Evolutionary conservation across 2,329 filamentous ascomycete genomes (phyloP).

Genomic region (Neofusicoccum ribis): DNA sequence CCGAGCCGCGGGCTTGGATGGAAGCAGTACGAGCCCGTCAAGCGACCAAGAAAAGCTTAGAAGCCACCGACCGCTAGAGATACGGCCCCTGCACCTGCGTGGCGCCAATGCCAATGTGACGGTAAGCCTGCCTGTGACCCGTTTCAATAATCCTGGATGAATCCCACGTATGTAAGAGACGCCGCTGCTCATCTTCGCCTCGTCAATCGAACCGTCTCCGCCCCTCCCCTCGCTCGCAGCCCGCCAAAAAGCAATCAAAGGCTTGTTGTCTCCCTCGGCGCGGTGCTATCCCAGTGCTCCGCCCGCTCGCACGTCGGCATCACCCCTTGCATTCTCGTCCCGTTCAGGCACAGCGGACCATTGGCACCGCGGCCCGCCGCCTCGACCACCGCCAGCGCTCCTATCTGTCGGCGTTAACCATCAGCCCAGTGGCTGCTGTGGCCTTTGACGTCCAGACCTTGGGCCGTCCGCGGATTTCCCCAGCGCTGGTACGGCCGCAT

Average conservation of each 20-base stretch:
- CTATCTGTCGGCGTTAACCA: neutral
- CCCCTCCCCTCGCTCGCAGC: neutral
- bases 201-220: neutral
- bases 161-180: slow-evolving; percentile 18
- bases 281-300: neutral
- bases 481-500: neutral
- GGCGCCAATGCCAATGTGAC: slow-evolving; percentile 12
- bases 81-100: slow-evolving; percentile 14
- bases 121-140: slow-evolving; percentile 12
- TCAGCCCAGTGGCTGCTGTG: neutral
- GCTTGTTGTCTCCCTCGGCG: neutral
- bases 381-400: neutral
- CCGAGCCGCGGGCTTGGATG: slow-evolving; percentile 13
- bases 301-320: neutral
- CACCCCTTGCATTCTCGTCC: neutral
- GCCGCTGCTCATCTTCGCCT: neutral
- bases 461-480: neutral
- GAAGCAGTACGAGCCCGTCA: slow-evolving; percentile 12
- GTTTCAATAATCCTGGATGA: slow-evolving; percentile 14
- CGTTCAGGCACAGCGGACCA: neutral
- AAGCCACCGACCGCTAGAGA: slow-evolving; percentile 13
- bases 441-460: neutral
- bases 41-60: slow-evolving; percentile 16
- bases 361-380: neutral
- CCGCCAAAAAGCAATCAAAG: neutral